Evolutionary conservation across 768 basidiomycete genomes (phyloP), one percentile per base, ranked within the genome.

Genomic region (Pisolithus marmoratus): DNA sequence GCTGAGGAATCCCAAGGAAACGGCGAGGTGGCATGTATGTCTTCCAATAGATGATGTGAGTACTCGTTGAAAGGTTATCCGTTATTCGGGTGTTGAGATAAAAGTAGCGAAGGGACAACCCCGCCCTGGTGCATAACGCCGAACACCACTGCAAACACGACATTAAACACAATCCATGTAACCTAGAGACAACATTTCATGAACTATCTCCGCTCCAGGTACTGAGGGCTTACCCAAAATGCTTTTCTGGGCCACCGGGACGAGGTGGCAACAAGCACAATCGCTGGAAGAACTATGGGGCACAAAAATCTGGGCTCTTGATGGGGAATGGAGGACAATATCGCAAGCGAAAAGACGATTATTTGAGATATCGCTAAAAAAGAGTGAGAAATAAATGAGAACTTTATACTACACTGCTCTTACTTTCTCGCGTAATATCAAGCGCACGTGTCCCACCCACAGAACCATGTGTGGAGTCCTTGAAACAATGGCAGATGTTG

Each of bases 81-180:
- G 24, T 43, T 24, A 71, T 53, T 14, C 40, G 38, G 8, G 63
- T 63, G 49, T 69, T 68, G 7, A 74, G 60, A 41, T 59, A 58
- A 29, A n/a, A 72, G 56, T 27, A 69, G 62, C 23, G 72, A 74
- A 5, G 66, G 73, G n/a, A 72, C 64, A n/a, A 74, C 60, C 17
- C 73, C 73, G 38, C 71, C 73, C 54, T 74, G 72, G 31, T 73
- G 72, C 27, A 72, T 50, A 42, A 74, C 6, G 14, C 72, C 73
- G 40, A 73, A 74, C 12, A 72, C 52, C 5, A 66, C n/a, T 0
- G 60, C 58, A 3, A 71, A 61, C 4, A 53, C 46, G 12, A 57
- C 1, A 38, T 74, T 74, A 19, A 62, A 63, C 19, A 49, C 43
- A 38, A 63, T 53, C 65, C 69, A 70, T 5, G 56, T 51, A 4